phyloP scores from a whole-genome alignment of 2,329 filamentous ascomycete genomes.

The Cladosporium sp. region DNA sequence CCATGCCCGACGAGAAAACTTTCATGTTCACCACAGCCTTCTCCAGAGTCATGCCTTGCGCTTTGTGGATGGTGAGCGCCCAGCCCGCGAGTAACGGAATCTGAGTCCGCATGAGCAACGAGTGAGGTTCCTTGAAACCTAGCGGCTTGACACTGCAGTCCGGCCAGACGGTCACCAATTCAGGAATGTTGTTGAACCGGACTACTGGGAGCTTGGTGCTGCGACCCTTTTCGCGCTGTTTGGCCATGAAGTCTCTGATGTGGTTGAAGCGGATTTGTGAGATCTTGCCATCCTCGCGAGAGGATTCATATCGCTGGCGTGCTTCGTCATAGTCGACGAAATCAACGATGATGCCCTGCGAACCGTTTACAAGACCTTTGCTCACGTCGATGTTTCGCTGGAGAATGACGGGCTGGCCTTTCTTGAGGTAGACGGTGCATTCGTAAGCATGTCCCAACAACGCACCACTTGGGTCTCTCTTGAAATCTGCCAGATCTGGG shows the following conservation, averaged over 20 bases:
- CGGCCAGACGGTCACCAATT: conserved; percentile 44
- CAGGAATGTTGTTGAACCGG: conserved; percentile 47
- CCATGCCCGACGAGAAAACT: conserved; percentile 55
- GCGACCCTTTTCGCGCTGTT: background rate
- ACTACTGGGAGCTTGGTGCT: conserved; percentile 35
- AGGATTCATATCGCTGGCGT: background rate
- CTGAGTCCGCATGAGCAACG: conserved; percentile 54
- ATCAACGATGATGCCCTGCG: conserved; percentile 42
- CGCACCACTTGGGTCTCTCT: background rate
- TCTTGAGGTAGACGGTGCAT: conserved; percentile 44
- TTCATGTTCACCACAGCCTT: conserved; percentile 53
- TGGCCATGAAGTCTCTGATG: conserved; percentile 38
- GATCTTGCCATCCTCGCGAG: background rate
- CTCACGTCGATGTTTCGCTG: conserved; percentile 47
- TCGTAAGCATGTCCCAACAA: conserved; percentile 43
- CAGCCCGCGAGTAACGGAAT: conserved; percentile 58
- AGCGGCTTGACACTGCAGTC: conserved; percentile 48
- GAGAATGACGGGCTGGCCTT: conserved; percentile 51
- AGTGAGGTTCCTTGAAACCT: conserved; percentile 45
- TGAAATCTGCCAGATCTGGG: no score
- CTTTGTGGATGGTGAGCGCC: conserved; percentile 62
- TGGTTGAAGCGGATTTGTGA: conserved; percentile 31
- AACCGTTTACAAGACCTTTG: conserved; percentile 42
- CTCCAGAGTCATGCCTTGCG: conserved; percentile 60
- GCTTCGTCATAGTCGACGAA: conserved; percentile 21